Conservation (phyloP, 2,329 filamentous ascomycete species). For the Capronia coronata region DNA sequence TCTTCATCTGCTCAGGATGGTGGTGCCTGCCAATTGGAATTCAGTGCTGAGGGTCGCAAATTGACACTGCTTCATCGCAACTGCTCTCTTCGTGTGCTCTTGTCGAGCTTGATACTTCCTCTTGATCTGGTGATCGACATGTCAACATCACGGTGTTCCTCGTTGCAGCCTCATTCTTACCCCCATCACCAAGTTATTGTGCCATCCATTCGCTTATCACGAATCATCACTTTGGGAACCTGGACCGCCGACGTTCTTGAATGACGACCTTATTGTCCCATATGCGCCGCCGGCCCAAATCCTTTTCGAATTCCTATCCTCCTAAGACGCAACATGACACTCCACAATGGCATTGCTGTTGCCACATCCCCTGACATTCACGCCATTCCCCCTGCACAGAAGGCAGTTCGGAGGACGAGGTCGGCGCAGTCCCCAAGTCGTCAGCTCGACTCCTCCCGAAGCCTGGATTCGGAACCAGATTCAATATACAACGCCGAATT, state of each 20-base stretch:
- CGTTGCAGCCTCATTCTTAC: slow-evolving; percentile 1
- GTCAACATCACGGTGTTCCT: not conserved
- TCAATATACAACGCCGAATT: slow-evolving; percentile 37
- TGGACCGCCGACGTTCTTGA: not conserved
- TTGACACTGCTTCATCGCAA: not conserved
- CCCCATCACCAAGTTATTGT: not conserved
- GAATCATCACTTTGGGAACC: slow-evolving; percentile 6
- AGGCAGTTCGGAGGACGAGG: slow-evolving; percentile 17
- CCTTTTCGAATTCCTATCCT: not conserved
- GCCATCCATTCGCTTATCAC: slow-evolving; percentile 4
- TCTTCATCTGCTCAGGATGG: no score
- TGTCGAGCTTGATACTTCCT: not conserved
- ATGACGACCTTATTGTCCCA: not conserved
- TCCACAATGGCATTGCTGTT: not conserved
- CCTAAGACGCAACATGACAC: not conserved
- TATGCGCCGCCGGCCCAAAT: not conserved
- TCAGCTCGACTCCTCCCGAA: slow-evolving; percentile 31
- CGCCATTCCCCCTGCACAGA: slow-evolving; percentile 5
- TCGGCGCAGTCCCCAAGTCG: slow-evolving; percentile 20
- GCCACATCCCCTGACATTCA: not conserved
- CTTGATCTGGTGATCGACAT: not conserved
- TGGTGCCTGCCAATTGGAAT: not conserved
- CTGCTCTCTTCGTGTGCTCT: not conserved
- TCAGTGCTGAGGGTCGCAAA: not conserved
- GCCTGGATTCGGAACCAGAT: slow-evolving; percentile 33